phyloP scores from a whole-genome alignment of 495 filamentous ascomycete species.

The Penicillium simplicissimum region DNA sequence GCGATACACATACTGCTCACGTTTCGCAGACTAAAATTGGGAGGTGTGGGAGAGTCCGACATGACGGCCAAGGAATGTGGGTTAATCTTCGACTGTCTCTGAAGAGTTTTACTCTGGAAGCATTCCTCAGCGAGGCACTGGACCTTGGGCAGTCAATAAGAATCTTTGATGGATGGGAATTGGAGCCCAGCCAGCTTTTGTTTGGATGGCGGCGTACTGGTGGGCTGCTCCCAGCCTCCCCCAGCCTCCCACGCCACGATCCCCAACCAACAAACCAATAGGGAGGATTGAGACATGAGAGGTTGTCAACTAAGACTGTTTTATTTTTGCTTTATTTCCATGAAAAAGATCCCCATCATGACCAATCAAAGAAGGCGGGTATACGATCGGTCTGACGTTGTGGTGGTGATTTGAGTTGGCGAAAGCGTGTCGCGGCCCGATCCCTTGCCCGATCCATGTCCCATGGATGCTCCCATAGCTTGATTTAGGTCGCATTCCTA shows the following conservation, averaged over 20 bases:
- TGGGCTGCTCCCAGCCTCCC: constrained; percentile 32
- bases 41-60: constrained; percentile 18
- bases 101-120: constrained; percentile 24
- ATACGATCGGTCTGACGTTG: constrained; percentile 6
- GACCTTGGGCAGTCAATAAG: constrained; percentile 20
- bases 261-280: constrained; percentile 22
- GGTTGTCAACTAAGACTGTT: constrained; percentile 18
- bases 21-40: constrained; percentile 36
- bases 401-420: constrained; percentile 10
- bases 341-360: constrained; percentile 5
- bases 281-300: constrained; percentile 23
- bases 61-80: constrained; percentile 26
- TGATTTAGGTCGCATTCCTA: constrained; percentile 5
- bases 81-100: constrained; percentile 15
- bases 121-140: constrained; percentile 22
- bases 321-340: constrained; percentile 13
- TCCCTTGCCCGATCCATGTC: background rate
- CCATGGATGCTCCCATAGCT: constrained; percentile 21
- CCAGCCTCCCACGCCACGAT: constrained; percentile 27
- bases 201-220: constrained; percentile 25
- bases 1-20: constrained; percentile 29
- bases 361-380: constrained; percentile 10
- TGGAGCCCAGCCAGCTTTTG: constrained; percentile 26
- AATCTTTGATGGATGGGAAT: constrained; percentile 10
- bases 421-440: constrained; percentile 16